A percentile compares a stretch with the other conserved stretches of the same genome.
phyloP scores from a whole-genome alignment of 2,329 filamentous ascomycete species.

The Hypoxylon sp. region DNA sequence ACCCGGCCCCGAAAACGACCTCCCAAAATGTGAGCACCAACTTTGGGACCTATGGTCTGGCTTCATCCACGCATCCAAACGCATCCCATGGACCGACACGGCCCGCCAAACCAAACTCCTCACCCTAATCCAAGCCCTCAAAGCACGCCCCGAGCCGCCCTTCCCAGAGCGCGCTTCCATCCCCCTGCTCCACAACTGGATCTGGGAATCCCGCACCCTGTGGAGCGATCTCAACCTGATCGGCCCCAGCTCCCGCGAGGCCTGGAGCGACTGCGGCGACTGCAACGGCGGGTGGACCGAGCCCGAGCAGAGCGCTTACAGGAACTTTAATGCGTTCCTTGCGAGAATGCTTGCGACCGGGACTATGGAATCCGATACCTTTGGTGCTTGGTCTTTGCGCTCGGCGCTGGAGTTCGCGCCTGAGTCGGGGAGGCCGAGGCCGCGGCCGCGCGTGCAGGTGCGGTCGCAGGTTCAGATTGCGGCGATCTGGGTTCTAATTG shows the following conservation, averaged over 20 bases:
- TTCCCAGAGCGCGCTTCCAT: not conserved
- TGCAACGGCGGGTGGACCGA: slow-evolving; percentile 40
- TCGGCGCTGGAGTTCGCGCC: slow-evolving; percentile 16
- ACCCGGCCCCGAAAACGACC: slow-evolving; percentile 10
- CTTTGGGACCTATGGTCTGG: slow-evolving; percentile 45
- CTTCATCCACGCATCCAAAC: slow-evolving; percentile 44
- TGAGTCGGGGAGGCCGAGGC: not conserved
- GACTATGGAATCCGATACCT: not conserved
- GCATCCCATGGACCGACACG: slow-evolving; percentile 35
- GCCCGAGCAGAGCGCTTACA: slow-evolving; percentile 37
- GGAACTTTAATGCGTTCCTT: slow-evolving; percentile 40
- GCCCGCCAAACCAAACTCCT: slow-evolving; percentile 35
- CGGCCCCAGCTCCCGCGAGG: slow-evolving; percentile 34
- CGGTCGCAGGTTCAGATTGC: slow-evolving; percentile 6
- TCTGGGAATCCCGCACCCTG: slow-evolving; percentile 23
- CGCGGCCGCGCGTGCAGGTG: not conserved
- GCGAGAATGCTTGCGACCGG: slow-evolving; percentile 31
- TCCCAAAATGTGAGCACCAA: slow-evolving; percentile 21
- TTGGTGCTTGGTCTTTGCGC: slow-evolving; percentile 56
- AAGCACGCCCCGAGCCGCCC: slow-evolving; percentile 38
- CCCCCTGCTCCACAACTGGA: slow-evolving; percentile 29
- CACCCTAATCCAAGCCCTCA: slow-evolving; percentile 30
- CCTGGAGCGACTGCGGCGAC: slow-evolving; percentile 41
- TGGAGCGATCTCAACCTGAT: slow-evolving; percentile 31
- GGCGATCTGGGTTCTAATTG: slow-evolving; percentile 32